A percentile compares a stretch with the other conserved stretches of the same genome.
Conservation (phyloP, 371 early-diverging fungal species). For the Apophysomyces trapeziformis region DNA sequence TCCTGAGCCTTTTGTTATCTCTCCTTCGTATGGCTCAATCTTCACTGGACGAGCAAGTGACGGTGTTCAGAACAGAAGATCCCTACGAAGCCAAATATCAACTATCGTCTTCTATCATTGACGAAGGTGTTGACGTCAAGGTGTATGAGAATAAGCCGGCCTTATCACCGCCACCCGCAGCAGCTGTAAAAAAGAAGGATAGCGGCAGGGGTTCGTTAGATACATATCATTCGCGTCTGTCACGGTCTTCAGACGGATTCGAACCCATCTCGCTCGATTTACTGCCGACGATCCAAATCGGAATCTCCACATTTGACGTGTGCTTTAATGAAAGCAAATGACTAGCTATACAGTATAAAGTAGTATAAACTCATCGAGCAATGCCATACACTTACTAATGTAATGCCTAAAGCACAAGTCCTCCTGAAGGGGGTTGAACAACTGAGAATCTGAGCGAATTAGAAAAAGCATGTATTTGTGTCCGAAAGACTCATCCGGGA, state of each 20-base stretch:
- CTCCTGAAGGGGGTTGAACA: too few relatives aligned
- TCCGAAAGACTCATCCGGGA: too few relatives aligned
- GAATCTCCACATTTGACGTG: slow-evolving; percentile 24
- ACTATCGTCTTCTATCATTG: slow-evolving; percentile 4
- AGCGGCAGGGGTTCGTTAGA: slow-evolving; percentile 10
- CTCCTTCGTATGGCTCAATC: slow-evolving; percentile 16
- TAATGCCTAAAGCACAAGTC: too few relatives aligned
- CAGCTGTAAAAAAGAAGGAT: slow-evolving; percentile 12
- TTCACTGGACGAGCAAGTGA: slow-evolving; percentile 6
- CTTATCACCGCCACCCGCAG: slow-evolving; percentile 9
- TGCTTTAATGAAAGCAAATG: slow-evolving; percentile 13
- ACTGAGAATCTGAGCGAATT: too few relatives aligned
- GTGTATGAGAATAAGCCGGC: slow-evolving; percentile 3
- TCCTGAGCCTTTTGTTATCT: slow-evolving; percentile 17
- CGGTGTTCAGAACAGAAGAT: slow-evolving; percentile 18
- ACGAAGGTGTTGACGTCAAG: slow-evolving; percentile 4
- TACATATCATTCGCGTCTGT: background rate
- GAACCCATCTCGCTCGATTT: slow-evolving; percentile 19
- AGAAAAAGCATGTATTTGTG: too few relatives aligned
- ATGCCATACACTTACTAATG: background rate
- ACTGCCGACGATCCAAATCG: slow-evolving; percentile 26
- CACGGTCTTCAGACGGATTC: background rate
- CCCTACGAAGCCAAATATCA: slow-evolving; percentile 10
- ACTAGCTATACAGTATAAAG: background rate
- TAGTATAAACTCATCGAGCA: background rate